phyloP scores from a whole-genome alignment of 164 flowering plant species.

The Annona squamosa region DNA sequence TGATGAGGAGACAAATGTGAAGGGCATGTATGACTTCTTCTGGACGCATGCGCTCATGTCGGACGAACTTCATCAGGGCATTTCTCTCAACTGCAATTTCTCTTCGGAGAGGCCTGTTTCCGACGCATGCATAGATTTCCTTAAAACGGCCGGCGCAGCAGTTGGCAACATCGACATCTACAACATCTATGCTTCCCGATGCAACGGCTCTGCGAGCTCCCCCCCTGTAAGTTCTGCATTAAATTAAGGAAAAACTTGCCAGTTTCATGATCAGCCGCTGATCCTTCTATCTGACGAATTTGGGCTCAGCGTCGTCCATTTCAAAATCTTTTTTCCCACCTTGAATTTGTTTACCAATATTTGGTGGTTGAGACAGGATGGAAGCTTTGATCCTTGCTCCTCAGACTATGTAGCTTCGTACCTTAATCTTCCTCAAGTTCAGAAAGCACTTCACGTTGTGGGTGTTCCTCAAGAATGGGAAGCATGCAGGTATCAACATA shows the following conservation, averaged over 20 bases:
- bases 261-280: neutral
- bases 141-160: neutral
- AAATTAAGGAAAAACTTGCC: neutral
- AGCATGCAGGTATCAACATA: conserved; percentile 20
- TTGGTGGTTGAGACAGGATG: neutral
- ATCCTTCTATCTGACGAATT: neutral
- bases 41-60: conserved; percentile 30
- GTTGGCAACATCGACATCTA: conserved; percentile 16
- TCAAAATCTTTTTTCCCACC: no score
- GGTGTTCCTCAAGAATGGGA: conserved; percentile 14
- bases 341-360: neutral
- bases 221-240: conserved; percentile 1
- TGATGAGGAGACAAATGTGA: conserved; percentile 10
- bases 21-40: conserved; percentile 21
- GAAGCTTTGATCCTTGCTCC: conserved; percentile 29
- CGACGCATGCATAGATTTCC: conserved; percentile 4
- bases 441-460: conserved; percentile 21
- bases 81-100: conserved; percentile 22
- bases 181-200: conserved; percentile 42
- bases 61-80: conserved; percentile 21
- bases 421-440: conserved; percentile 28
- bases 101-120: neutral
- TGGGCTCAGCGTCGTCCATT: neutral
- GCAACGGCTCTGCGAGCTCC: conserved; percentile 20
- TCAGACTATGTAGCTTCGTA: conserved; percentile 13